A percentile compares a stretch with the other conserved stretches of the same genome.
Conservation (phyloP, 1,139 yeast genomes). For the Yamadazyma triangularis region DNA sequence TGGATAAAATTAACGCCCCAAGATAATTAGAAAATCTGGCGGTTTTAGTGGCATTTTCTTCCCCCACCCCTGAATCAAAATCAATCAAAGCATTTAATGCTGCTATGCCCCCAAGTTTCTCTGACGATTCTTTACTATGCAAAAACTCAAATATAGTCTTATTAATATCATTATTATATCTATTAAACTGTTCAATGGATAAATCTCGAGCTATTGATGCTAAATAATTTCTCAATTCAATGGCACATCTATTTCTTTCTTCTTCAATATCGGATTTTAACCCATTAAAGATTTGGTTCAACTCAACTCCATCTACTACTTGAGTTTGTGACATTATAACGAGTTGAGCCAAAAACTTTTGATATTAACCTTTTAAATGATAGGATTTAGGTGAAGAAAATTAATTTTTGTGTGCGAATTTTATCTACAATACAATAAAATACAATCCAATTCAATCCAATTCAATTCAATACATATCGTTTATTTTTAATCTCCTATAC, state of each 20-base stretch:
- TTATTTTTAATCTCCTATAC: too few species aligned
- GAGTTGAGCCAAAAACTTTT: too few species aligned
- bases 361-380: too few species aligned
- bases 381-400: too few species aligned
- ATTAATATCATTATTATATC: constrained; percentile 82
- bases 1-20: constrained; percentile 74
- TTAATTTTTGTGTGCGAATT: too few species aligned
- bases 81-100: constrained; percentile 87
- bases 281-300: constrained; percentile 51
- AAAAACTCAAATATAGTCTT: constrained; percentile 82
- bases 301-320: constrained; percentile 46
- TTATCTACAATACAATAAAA: constrained; percentile 1
- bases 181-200: constrained; percentile 72
- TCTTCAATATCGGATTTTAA: constrained; percentile 47
- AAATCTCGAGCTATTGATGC: constrained; percentile 69
- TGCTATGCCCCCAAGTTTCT: constrained; percentile 81
- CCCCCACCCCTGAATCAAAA: constrained; percentile 60
- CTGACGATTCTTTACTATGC: constrained; percentile 60
- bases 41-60: constrained; percentile 83
- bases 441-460: too few species aligned
- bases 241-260: constrained; percentile 56
- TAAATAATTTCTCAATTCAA: constrained; percentile 62
- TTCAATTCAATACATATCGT: too few species aligned
- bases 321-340: constrained; percentile 5
- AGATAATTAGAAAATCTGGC: constrained; percentile 87